Base-by-base conservation (phyloP, 2,329 filamentous ascomycete genomes). In the Paraphoma sp. region DNA sequence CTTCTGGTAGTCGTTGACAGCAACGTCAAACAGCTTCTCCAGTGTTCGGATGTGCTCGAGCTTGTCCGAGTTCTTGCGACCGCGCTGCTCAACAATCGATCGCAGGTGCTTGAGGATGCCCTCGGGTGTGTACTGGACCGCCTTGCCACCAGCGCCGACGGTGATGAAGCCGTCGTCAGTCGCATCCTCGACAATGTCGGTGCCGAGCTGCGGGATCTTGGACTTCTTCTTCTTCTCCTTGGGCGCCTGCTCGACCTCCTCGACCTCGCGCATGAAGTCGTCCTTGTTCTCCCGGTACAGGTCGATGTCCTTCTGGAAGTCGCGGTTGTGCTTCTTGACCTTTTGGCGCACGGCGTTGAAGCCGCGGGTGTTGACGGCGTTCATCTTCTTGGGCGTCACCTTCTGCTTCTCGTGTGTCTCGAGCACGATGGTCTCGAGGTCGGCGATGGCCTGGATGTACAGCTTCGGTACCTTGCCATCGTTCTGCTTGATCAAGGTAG, bases 261-360 rank as follows among this genome's bases (percentile, higher is more conserved):
- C 89, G 11, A 91, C 88, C 44, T 91, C 91, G 76, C 90, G 88
- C 91, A 97, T 93, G 80, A 89, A 98, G 16, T 82, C 88, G 63
- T 94, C 92, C 78, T 94, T 92, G 78, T 96, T 87, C 62, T 87
- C 89, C 67, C 91, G 86, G 83, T 94, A 99, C 63, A 89, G 86
- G 68, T 97, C 92, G 70, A 99, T 89, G 74, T 97, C 91, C 60
- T 86, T 83, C 73, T 92, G 87, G 81, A 94, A 94, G 64, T 98
- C 94, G 82, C 96, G 96, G 85, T 94, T 96, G 82, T 94, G 94
- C 87, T 97, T 98, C 87, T 94, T 93, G 83, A 99, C 92, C 82
- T 93, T 93, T 80, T 99, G 95, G 82, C 97, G 96, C 74, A 98
- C 91, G 61, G 93, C 92, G 78, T 98, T 99, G 73, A 99, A 86